Evolutionary conservation across 2,329 filamentous ascomycete genomes (phyloP), one percentile per base, ranked within the genome.

Genomic region (Colletotrichum eleusines): DNA sequence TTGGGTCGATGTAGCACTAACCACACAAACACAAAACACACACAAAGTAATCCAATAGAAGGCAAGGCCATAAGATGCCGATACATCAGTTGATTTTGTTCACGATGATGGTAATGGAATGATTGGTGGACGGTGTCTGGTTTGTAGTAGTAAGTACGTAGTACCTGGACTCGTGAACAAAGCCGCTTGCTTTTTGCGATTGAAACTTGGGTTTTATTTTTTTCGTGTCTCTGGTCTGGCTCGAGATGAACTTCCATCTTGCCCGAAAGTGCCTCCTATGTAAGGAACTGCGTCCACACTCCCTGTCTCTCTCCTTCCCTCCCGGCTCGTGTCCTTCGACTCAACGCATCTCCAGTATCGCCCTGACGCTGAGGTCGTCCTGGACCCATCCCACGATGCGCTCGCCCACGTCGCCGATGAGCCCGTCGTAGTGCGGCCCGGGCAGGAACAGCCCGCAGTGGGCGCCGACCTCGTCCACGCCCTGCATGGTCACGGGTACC

Each of bases 391-490:
- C 83, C 73, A 90, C 85, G 68, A 96, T 88, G 69, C 89, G 83
- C 38, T 85, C 85, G 3, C 89, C 90, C 3, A 94, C 90, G 78
- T 95, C 91, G 0, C 90, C 91, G n/a, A 95, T 90, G n/a, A 95
- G 82, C 73, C 81, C 82, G 75, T 94, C 92, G 77, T 96, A 95
- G 68, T 93, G 91, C 71, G 90, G 86, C 8, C 91, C 90, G 0
- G 88, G 81, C 54, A 93, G 88, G 81, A 97, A 97, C 62, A 97
- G 82, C 0, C 92, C 91, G 72, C 93, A 95, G 78, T 97, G 94
- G 12, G 94, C 95, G 8, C 89, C 90, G 1, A 97, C 92, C 80
- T 97, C 93, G 77, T 97, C 94, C 72, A 96, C 90, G 63, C 90
- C 90, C 69, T 91, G 87, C 92, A 98, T 96, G 76, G 90, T 91